A percentile compares a stretch with the other conserved stretches of the same genome.
Conservation (phyloP, 169 alveolate species). For the Ophryocystis elektroscirrha region DNA sequence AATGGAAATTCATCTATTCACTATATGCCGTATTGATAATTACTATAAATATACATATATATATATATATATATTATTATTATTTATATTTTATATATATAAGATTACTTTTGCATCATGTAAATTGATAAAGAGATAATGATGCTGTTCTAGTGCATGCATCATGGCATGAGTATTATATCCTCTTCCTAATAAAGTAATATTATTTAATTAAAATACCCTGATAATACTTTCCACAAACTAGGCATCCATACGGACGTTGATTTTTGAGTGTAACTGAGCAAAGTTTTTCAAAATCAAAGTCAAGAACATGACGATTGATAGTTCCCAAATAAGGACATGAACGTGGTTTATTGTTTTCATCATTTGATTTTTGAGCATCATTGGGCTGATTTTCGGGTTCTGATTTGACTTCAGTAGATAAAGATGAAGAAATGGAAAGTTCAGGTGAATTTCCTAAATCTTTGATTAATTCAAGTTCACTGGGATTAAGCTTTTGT, state of each 20-base stretch:
- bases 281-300: slow-evolving; percentile 91
- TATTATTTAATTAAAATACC: slow-evolving; percentile 32
- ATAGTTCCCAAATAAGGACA: slow-evolving; percentile 86
- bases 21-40: too few species aligned
- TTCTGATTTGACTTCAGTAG: too few species aligned
- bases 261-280: slow-evolving; percentile 71
- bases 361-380: too few species aligned
- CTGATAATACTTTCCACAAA: slow-evolving; percentile 83
- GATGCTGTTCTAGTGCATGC: slow-evolving; percentile 1
- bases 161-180: slow-evolving; percentile 12
- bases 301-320: slow-evolving; percentile 77
- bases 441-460: too few species aligned
- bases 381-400: too few species aligned
- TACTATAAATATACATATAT: too few species aligned
- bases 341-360: slow-evolving; percentile 10
- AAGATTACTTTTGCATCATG: neutral
- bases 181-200: slow-evolving; percentile 49
- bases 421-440: too few species aligned
- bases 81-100: too few species aligned
- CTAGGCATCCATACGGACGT: slow-evolving; percentile 86
- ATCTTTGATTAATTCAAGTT: too few species aligned
- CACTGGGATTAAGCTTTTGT: too few species aligned
- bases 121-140: neutral
- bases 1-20: too few species aligned
- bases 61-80: too few species aligned